A percentile compares a stretch with the other conserved stretches of the same genome.
These are phyloP conservation scores for Maudiozyma saulgeensis DNA, from an alignment of 805 yeast genomes.

Conservation along the genomic window DNA sequence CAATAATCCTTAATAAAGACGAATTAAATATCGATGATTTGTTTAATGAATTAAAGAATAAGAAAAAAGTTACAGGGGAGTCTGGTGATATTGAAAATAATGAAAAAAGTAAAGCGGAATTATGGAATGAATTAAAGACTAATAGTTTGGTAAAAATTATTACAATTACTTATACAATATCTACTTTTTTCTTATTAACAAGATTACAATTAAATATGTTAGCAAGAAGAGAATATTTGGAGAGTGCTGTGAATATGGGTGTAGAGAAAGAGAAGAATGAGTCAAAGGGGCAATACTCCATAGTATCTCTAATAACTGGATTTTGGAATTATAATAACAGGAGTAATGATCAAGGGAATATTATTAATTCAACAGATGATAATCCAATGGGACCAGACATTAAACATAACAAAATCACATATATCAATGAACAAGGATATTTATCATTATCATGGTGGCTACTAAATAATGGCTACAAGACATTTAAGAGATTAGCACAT, in stretches of 20 bases:
- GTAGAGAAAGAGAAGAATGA: constrained; percentile 31
- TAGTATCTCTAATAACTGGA: constrained; percentile 4
- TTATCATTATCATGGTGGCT: constrained; percentile 91
- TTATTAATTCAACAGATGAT: neutral
- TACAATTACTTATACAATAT: constrained; percentile 57
- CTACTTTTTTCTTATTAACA: constrained; percentile 66
- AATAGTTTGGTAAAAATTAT: constrained; percentile 65
- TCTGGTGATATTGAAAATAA: neutral
- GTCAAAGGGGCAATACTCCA: constrained; percentile 1
- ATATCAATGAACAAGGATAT: constrained; percentile 68
- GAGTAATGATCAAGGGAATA: neutral
- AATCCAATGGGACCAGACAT: neutral
- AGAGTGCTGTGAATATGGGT: constrained; percentile 65
- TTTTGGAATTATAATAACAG: neutral
- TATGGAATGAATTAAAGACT: constrained; percentile 78
- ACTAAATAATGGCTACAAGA: constrained; percentile 73
- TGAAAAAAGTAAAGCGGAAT: constrained; percentile 45
- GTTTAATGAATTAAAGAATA: constrained; percentile 17
- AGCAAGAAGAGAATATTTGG: constrained; percentile 67
- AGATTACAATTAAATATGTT: constrained; percentile 80
- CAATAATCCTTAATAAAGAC: constrained; percentile 28
- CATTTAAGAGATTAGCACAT: constrained; percentile 45
- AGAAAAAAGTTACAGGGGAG: constrained; percentile 1
- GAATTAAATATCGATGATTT: constrained; percentile 22
- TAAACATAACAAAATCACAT: constrained; percentile 13